Evolutionary conservation across 805 yeast species (phyloP).

Genomic region (Wickerhamiella brachini): DNA sequence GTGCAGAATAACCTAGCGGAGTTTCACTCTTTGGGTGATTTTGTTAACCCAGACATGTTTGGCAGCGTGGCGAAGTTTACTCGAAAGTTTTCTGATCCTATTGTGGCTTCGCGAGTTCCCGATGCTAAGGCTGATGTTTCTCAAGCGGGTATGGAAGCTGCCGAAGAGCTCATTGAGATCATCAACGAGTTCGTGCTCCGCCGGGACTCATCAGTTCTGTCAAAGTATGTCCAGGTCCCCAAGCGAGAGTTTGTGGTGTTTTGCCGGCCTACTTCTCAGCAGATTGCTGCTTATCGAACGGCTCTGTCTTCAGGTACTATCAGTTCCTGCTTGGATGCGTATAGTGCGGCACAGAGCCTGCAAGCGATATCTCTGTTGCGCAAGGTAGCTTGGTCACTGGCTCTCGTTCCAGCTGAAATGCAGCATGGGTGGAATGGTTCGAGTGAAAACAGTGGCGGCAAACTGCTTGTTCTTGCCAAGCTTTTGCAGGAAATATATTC

Average conservation of each 20-base stretch:
- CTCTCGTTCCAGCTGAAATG: not conserved
- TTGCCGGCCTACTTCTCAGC: conserved; percentile 59
- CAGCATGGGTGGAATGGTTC: not conserved
- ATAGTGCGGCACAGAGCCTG: conserved; percentile 29
- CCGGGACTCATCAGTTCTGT: conserved; percentile 45
- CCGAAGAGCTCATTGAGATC: conserved; percentile 47
- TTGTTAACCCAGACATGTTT: conserved; percentile 70
- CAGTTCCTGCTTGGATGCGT: conserved; percentile 22
- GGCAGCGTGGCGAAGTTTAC: conserved; percentile 41
- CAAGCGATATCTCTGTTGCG: conserved; percentile 60
- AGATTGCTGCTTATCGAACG: conserved; percentile 40
- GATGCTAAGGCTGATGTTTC: conserved; percentile 38
- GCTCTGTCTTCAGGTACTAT: conserved; percentile 23
- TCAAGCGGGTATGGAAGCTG: conserved; percentile 44
- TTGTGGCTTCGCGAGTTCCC: conserved; percentile 52
- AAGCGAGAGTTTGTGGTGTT: conserved; percentile 66
- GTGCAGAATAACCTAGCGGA: conserved; percentile 85
- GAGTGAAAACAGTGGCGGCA: conserved; percentile 35
- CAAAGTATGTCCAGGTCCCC: conserved; percentile 46
- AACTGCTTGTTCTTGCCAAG: conserved; percentile 44
- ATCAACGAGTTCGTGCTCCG: conserved; percentile 61
- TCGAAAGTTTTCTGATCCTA: conserved; percentile 51
- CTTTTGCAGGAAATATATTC: conserved; percentile 37
- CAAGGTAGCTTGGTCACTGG: conserved; percentile 67
- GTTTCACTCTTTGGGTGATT: conserved; percentile 66